phyloP scores from a whole-genome alignment of 2,329 filamentous ascomycete genomes.

The Colletotrichum zoysiae region DNA sequence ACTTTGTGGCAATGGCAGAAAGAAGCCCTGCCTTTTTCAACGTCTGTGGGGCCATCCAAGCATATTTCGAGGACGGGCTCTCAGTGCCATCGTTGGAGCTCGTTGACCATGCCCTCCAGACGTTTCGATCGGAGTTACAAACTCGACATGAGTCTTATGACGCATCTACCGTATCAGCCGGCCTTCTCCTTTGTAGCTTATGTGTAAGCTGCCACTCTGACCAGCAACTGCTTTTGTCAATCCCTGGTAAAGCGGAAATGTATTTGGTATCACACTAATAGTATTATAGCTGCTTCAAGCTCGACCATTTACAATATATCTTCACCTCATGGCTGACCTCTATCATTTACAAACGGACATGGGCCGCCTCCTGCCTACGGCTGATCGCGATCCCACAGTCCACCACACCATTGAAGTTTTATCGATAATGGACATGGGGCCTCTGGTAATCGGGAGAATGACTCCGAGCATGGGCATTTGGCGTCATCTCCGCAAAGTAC shows the following conservation, averaged over 20 bases:
- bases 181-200: slow-evolving; percentile 36
- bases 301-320: slow-evolving; percentile 36
- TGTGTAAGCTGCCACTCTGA: slow-evolving; percentile 18
- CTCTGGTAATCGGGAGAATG: slow-evolving; percentile 36
- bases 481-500: slow-evolving; percentile 29
- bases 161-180: slow-evolving; percentile 35
- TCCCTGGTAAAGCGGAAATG: neutral
- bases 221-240: neutral
- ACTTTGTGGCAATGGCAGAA: slow-evolving; percentile 33
- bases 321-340: slow-evolving; percentile 39
- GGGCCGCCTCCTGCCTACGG: slow-evolving; percentile 6
- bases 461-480: slow-evolving; percentile 40
- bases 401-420: slow-evolving; percentile 40
- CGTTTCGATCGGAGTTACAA: slow-evolving; percentile 40
- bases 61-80: slow-evolving; percentile 38
- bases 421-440: slow-evolving; percentile 42
- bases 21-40: slow-evolving; percentile 31
- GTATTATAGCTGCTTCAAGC: slow-evolving; percentile 26
- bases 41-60: slow-evolving; percentile 38
- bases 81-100: slow-evolving; percentile 38
- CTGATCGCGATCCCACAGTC: slow-evolving; percentile 22
- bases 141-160: slow-evolving; percentile 27
- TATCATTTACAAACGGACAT: slow-evolving; percentile 31
- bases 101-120: slow-evolving; percentile 39
- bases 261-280: neutral